Conservation (phyloP, 2,329 filamentous ascomycete species). For the Tolypocladium cylindrosporum region DNA sequence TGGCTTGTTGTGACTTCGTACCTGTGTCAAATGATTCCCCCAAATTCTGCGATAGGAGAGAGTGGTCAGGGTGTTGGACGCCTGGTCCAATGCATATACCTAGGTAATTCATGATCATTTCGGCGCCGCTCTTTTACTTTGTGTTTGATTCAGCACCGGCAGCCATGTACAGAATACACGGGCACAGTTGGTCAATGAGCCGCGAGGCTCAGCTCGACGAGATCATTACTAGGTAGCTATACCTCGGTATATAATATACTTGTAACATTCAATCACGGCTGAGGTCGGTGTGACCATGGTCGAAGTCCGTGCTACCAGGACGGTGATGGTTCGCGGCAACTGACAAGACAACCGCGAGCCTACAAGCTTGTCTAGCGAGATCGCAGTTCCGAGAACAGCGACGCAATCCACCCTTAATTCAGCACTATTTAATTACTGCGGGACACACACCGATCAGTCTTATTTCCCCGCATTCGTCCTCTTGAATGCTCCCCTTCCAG, state of each 20-base stretch:
- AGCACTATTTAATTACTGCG: neutral
- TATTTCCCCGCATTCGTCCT: slow-evolving; percentile 1
- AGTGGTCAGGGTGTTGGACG: slow-evolving; percentile 17
- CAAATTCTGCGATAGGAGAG: slow-evolving; percentile 20
- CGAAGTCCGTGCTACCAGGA: too few relatives aligned
- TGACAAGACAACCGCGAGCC: too few relatives aligned
- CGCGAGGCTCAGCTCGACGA: slow-evolving; percentile 1
- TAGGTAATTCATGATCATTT: slow-evolving; percentile 21
- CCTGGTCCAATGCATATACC: slow-evolving; percentile 22
- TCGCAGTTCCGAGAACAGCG: too few relatives aligned
- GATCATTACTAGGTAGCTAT: slow-evolving; percentile 1
- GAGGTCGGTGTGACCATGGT: too few relatives aligned
- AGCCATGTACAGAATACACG: slow-evolving; percentile 9
- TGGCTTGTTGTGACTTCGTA: slow-evolving; percentile 24
- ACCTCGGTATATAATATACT: slow-evolving; percentile 1
- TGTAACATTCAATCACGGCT: neutral
- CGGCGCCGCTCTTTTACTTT: slow-evolving; percentile 2
- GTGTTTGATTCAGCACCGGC: slow-evolving; percentile 7
- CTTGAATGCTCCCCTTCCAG: neutral
- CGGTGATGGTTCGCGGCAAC: too few relatives aligned
- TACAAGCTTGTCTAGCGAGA: neutral
- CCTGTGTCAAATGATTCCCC: slow-evolving; percentile 29
- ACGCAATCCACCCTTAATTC: too few relatives aligned
- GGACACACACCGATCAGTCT: too few relatives aligned
- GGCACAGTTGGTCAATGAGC: slow-evolving; percentile 4